These are phyloP conservation scores for Westerdykella sp. DNA, from an alignment of 2,329 filamentous ascomycete species.

Conservation along the genomic window DNA sequence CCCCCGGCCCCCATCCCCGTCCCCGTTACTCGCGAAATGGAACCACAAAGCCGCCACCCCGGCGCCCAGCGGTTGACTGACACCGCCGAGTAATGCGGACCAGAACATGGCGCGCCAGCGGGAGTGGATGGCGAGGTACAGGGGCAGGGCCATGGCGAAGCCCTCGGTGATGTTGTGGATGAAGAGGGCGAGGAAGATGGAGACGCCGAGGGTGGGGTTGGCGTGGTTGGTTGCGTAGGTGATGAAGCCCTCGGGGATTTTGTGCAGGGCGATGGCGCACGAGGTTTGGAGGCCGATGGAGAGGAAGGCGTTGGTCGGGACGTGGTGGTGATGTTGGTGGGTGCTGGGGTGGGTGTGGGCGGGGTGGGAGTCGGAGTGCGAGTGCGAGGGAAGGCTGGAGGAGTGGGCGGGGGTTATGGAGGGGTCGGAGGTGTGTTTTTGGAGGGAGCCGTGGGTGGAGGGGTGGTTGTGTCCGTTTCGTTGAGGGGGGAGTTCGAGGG, in stretches of 20 bases:
- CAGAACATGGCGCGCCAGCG: slow-evolving; percentile 77
- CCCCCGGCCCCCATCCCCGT: no score
- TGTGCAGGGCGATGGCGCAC: slow-evolving; percentile 91
- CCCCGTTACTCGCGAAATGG: slow-evolving; percentile 61
- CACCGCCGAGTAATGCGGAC: slow-evolving; percentile 74
- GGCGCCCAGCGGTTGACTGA: slow-evolving; percentile 82
- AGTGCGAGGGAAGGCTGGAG: slow-evolving; percentile 11
- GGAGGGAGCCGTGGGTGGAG: no score
- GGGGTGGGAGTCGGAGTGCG: slow-evolving; percentile 7
- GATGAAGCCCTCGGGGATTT: slow-evolving; percentile 80
- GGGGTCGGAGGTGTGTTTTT: slow-evolving; percentile 2
- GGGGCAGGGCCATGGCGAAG: slow-evolving; percentile 84
- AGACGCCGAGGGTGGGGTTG: slow-evolving; percentile 79
- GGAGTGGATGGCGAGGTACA: slow-evolving; percentile 84
- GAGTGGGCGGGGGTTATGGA: slow-evolving; percentile 11
- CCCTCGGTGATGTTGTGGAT: slow-evolving; percentile 98
- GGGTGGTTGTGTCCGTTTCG: no score
- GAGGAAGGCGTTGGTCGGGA: slow-evolving; percentile 87
- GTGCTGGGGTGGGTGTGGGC: slow-evolving; percentile 7
- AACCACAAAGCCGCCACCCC: slow-evolving; percentile 83
- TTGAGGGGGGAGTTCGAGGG: slow-evolving; percentile 13
- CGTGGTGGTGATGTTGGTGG: slow-evolving; percentile 82
- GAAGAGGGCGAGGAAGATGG: slow-evolving; percentile 90
- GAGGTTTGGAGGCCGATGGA: slow-evolving; percentile 94
- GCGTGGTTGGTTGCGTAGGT: slow-evolving; percentile 97